A percentile compares a stretch with the other conserved stretches of the same genome.
phyloP scores from a whole-genome alignment of 2,329 filamentous ascomycete species.

The Calcarisporium arbuscula region DNA sequence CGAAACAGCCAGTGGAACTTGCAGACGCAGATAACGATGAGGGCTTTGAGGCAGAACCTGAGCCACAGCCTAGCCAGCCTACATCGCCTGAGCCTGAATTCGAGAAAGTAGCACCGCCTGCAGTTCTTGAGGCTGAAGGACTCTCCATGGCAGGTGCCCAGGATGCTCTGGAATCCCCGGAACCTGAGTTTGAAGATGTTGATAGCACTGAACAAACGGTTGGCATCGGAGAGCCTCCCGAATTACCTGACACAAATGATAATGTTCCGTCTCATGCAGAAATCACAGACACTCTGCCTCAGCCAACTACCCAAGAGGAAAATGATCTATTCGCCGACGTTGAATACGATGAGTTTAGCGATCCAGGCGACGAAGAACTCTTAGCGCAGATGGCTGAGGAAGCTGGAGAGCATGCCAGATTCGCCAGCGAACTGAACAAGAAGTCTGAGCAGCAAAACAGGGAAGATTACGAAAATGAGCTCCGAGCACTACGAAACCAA shows the following conservation, averaged over 20 bases:
- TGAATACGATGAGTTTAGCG: conserved; percentile 70
- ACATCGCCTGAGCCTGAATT: conserved; percentile 23
- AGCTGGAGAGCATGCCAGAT: conserved; percentile 88
- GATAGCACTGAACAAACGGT: conserved; percentile 14
- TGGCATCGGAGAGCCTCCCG: no score
- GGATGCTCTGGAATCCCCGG: conserved; percentile 26
- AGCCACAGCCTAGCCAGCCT: neutral
- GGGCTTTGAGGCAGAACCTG: no score
- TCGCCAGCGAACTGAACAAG: conserved; percentile 80
- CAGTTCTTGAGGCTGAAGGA: conserved; percentile 1
- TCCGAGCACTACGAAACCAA: conserved; percentile 81
- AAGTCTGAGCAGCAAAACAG: conserved; percentile 63
- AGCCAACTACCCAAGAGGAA: conserved; percentile 1
- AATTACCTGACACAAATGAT: no score
- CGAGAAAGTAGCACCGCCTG: conserved; percentile 27
- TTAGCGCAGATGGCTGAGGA: conserved; percentile 81
- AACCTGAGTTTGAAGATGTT: conserved; percentile 31
- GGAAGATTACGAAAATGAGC: conserved; percentile 77
- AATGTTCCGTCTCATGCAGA: no score
- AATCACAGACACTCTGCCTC: neutral
- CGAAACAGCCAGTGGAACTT: conserved; percentile 1
- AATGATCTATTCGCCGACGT: conserved; percentile 46
- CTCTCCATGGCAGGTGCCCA: no score
- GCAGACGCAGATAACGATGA: neutral
- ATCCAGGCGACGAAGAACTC: conserved; percentile 88